Evolutionary conservation across 2,329 filamentous ascomycete genomes (phyloP).

Genomic region (Hypoxylon sp.): DNA sequence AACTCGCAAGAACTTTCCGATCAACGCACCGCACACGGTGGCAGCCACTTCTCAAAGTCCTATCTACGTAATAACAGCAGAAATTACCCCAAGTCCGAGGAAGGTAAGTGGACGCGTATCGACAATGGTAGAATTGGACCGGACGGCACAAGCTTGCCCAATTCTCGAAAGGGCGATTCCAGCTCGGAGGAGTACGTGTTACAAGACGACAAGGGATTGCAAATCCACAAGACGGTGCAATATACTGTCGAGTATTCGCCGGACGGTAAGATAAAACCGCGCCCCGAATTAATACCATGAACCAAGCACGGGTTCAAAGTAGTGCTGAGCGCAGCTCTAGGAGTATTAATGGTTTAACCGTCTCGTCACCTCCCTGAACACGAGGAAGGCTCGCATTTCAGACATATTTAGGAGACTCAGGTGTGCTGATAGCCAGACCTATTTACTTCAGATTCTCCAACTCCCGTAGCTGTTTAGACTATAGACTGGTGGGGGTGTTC

Average conservation of each 20-base stretch:
- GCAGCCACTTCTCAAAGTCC: slow-evolving; percentile 33
- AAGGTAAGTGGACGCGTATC: slow-evolving; percentile 43
- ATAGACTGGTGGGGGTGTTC: slow-evolving; percentile 3
- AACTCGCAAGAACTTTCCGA: slow-evolving; percentile 34
- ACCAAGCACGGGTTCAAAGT: neutral
- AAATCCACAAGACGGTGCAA: slow-evolving; percentile 52
- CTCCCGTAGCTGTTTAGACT: slow-evolving; percentile 9
- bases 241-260: slow-evolving; percentile 52
- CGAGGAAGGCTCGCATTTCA: neutral
- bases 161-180: slow-evolving; percentile 37
- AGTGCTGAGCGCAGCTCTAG: neutral
- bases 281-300: neutral
- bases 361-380: neutral
- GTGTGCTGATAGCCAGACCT: neutral
- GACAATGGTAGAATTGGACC: slow-evolving; percentile 20
- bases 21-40: slow-evolving; percentile 24
- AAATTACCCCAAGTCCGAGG: slow-evolving; percentile 32
- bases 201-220: slow-evolving; percentile 33
- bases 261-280: slow-evolving; percentile 23
- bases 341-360: neutral
- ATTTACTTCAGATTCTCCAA: neutral
- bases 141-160: slow-evolving; percentile 41
- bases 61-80: slow-evolving; percentile 31
- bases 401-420: neutral
- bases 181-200: slow-evolving; percentile 45